Base-by-base conservation (phyloP, 2,329 filamentous ascomycete species). In the Akanthomyces muscarius region DNA sequence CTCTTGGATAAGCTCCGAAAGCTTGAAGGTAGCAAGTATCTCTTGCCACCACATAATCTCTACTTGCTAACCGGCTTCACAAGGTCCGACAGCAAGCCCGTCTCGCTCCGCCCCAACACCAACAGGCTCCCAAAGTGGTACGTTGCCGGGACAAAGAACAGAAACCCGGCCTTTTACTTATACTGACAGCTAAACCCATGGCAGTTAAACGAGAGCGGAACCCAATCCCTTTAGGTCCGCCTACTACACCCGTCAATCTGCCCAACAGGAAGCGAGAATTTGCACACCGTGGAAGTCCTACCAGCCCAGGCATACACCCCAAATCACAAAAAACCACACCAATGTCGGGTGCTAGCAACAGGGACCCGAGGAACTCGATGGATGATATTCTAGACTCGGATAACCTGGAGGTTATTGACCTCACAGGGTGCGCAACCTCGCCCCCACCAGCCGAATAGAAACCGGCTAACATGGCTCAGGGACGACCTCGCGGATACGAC, bases 381-480 rank as follows among this genome's bases (percentile, higher is more conserved):
- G 18, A 59, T 21, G 50, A 47, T 38, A 16, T 52, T n/a, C 28
- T 50, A 23, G 52, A 56, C 52, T 48, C 52, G 33, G 60, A 30
- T 70, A 73, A 13, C 57, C 51, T 56, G 7, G 60, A 25, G 23
- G 61, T 78, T 42, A 77, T 80, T 61, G 77, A 80, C 68, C 74
- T 80, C 68, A 80, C 77, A 65, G 76, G 76, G 73, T 77, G 73
- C 64, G 71, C 65, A 25, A 21, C 41, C 23, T 72, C 30, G 67
- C 69, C n/a, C 68, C 69, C 60, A 68, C 10, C 23, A 7, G 33
- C 5, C 21, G 21, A 2, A 16, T 21, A 23, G 8, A 55, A 18
- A 3, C 42, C 16, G 65, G 60, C 66, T 74, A 25, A 70, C 68
- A 21, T 45, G 55, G 14, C 62, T 67, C 33, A 74, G 73, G 65